Base-by-base conservation (phyloP, 192 early-diverging fungal species). In the Spizellomyces sp. region DNA sequence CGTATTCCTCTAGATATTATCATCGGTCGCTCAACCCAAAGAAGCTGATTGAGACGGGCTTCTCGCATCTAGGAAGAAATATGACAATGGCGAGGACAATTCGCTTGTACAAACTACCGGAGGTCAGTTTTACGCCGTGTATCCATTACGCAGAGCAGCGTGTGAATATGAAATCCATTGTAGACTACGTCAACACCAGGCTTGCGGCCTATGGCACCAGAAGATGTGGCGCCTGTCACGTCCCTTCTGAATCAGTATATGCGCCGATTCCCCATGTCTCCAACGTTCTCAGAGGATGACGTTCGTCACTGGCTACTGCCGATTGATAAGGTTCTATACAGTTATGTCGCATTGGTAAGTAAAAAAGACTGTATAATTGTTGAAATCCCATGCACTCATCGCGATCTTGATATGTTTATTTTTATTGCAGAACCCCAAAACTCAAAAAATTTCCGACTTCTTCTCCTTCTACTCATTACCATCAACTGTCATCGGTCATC, bases 391-490 rank as follows among this genome's bases (percentile, higher is more conserved):
- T 27, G 8, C 22, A 12, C 9, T 12, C 22, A 60, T 15, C 46
- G 17, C 7, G 62, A 64, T 64, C 27, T 9, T 69, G 48, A 12
- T 60, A 62, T 67, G 65, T 45, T 57, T 54, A 9, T 42, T 73
- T 19, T 4, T 6, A 22, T 63, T n/a, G 14, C 58, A 80, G 75
- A 83, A 87, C 52, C 81, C 78, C 62, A 70, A 87, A 72, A 69
- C 84, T 0, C 79, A 87, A 45, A 79, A 85, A 54, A 79, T 99
- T 66, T 90, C 90, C 2, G 92, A 98, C 71, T 94, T 99, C 70
- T 83, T 94, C 65, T 94, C 95, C 6, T 99, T 96, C 84, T 99
- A 98, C 82, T 90, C 88, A 71, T 84, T 99, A 48, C 93, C 96
- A n/a, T 96, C 95, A 58, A 87, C 90, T 4, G 92, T 95, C 36